Base-by-base conservation (phyloP, 257 asterid species). In the Solanum neorickii region DNA sequence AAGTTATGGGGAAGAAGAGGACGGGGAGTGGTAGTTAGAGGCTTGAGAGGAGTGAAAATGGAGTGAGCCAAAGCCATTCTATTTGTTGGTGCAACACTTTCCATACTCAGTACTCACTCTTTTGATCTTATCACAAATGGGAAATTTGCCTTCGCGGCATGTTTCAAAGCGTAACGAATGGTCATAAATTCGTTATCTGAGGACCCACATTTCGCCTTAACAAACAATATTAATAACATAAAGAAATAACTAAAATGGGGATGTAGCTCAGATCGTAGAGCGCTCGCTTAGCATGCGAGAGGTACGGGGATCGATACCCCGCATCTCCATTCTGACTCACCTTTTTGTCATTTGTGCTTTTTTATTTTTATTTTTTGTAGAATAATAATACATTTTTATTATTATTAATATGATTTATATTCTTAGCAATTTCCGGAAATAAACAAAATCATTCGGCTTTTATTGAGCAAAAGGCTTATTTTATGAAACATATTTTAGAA, bases 201-300 rank as follows among this genome's bases (percentile, higher is more conserved):
- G 83, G 35, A 14, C 35, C 59, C 35, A 42, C 60, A 21, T 5
- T n/a, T 42, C 4, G 42, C 23, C 23, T 76, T 4, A 76, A 41
- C 5, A 7, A n/a, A 7, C 3, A 8, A 7, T 20, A 7, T 56
- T 1, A 20, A 3, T 2, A 9, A 8, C 3, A 9, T 9, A 9
- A 12, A 7, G 1, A 0, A 2, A 21, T 59, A 59, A 8, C 3
- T 11, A 59, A 21, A 21, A 2, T 2, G 93, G 93, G 93, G 92
- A 88, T 90, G 95, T 92, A 92, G 92, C 92, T 92, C 94, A 91
- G 90, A 91, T 91, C 93, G 93, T 92, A 90, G 92, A 92, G 92
- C 89, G 88, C 90, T 91, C 89, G 91, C 91, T 90, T 89, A 84
- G 92, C 91, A 88, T 90, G 92, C 90, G 91, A 90, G 89, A 88